Percentiles rank a stretch among this genome's conserved stretches.
Conservation (phyloP, 1,284 basidiomycete genomes). For the Fistulinella cinereoalba region DNA sequence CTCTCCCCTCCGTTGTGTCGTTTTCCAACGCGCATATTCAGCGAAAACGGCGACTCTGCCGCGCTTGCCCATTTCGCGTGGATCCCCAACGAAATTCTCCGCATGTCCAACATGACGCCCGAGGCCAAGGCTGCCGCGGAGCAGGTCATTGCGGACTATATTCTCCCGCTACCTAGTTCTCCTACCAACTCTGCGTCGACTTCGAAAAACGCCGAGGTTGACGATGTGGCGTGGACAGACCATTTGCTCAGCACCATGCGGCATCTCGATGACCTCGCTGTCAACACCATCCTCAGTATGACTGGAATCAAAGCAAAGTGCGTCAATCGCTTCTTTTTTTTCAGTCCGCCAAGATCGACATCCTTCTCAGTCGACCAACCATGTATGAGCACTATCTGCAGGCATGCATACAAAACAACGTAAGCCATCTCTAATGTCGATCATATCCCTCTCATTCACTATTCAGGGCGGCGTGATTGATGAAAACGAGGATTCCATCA, state of each 20-base stretch:
- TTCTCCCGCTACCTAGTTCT: slow-evolving; percentile 74
- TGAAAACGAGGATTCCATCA: slow-evolving; percentile 64
- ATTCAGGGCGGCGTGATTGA: slow-evolving; percentile 83
- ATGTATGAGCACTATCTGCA: slow-evolving; percentile 65
- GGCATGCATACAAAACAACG: slow-evolving; percentile 77
- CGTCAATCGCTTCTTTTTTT: slow-evolving; percentile 13
- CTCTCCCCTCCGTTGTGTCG: background rate
- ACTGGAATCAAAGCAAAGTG: slow-evolving; percentile 61
- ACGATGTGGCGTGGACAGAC: slow-evolving; percentile 85
- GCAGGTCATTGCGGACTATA: slow-evolving; percentile 65
- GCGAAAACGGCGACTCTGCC: slow-evolving; percentile 74
- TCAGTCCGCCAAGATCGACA: background rate
- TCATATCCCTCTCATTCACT: slow-evolving; percentile 8
- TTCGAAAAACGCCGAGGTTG: slow-evolving; percentile 59
- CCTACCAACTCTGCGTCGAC: slow-evolving; percentile 37
- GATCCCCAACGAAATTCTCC: slow-evolving; percentile 83
- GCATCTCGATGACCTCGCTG: slow-evolving; percentile 62
- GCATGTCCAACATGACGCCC: slow-evolving; percentile 44
- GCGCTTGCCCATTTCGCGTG: slow-evolving; percentile 86
- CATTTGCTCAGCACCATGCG: slow-evolving; percentile 74
- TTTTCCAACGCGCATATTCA: slow-evolving; percentile 32
- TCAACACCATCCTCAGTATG: slow-evolving; percentile 58
- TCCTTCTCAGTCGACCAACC: slow-evolving; percentile 52
- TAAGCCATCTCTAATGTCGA: slow-evolving; percentile 37
- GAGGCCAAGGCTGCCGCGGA: slow-evolving; percentile 66